Conservation (phyloP, 345 rosid species). For the Orychophragmus violaceus region DNA sequence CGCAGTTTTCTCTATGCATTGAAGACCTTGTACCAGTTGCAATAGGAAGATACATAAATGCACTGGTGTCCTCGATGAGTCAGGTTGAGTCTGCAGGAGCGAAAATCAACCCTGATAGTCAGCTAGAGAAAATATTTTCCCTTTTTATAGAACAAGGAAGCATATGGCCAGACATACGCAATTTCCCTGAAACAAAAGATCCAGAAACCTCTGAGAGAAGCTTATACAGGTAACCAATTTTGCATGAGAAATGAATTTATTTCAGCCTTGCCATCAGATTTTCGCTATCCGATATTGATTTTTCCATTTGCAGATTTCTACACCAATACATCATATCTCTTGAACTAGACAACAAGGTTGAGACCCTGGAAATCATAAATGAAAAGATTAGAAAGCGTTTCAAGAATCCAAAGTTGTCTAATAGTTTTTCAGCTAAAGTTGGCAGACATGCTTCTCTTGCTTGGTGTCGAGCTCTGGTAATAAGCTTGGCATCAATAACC, state of each 20-base stretch:
- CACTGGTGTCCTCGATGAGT: conserved; percentile 56
- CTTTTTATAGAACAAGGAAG: conserved; percentile 92
- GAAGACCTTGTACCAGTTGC: conserved; percentile 92
- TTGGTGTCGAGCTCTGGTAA: conserved; percentile 79
- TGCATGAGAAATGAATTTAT: conserved; percentile 9
- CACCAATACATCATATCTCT: conserved; percentile 55
- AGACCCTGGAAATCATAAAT: conserved; percentile 73
- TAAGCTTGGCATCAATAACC: conserved; percentile 70
- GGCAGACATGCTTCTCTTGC: conserved; percentile 90
- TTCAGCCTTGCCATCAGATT: conserved; percentile 8
- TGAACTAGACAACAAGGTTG: conserved; percentile 71
- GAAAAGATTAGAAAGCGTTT: conserved; percentile 88
- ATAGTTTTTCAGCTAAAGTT: conserved; percentile 72
- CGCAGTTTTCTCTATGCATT: conserved; percentile 80
- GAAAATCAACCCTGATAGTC: conserved; percentile 42
- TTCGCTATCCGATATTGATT: conserved; percentile 1
- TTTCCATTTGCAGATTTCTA: conserved; percentile 50
- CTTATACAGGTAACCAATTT: conserved; percentile 62
- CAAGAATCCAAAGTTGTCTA: conserved; percentile 83
- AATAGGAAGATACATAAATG: conserved; percentile 75
- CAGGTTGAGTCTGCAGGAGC: conserved; percentile 41
- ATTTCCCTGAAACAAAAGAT: conserved; percentile 60
- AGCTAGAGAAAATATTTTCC: conserved; percentile 76
- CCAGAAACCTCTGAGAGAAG: conserved; percentile 65
- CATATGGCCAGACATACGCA: conserved; percentile 83